Evolutionary conservation across 805 yeast species (phyloP).

Genomic region (Candida awuae): DNA sequence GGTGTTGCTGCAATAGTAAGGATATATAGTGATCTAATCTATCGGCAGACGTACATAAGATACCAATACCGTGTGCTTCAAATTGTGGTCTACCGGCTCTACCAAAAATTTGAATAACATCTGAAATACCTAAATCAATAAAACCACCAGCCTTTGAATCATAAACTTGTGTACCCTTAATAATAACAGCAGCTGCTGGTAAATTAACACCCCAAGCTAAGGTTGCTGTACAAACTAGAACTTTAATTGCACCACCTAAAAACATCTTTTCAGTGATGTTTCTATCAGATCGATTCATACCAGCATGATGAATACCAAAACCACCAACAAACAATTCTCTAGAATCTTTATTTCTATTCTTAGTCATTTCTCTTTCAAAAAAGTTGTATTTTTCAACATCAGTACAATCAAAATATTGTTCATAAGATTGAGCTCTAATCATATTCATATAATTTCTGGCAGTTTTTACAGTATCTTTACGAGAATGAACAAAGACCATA

Average conservation of each 20-base stretch:
- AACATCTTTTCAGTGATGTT: slow-evolving; percentile 86
- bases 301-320: slow-evolving; percentile 95
- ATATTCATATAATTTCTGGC: slow-evolving; percentile 62
- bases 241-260: slow-evolving; percentile 75
- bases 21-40: slow-evolving; percentile 82
- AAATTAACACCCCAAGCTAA: slow-evolving; percentile 99
- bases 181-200: slow-evolving; percentile 95
- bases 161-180: slow-evolving; percentile 94
- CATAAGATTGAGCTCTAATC: slow-evolving; percentile 57
- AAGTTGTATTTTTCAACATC: slow-evolving; percentile 34
- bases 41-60: slow-evolving; percentile 76
- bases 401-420: slow-evolving; percentile 49
- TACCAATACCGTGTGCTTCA: slow-evolving; percentile 88
- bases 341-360: slow-evolving; percentile 69
- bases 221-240: slow-evolving; percentile 92
- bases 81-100: slow-evolving; percentile 99
- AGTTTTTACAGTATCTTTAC: slow-evolving; percentile 85
- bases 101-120: slow-evolving; percentile 96
- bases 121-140: slow-evolving; percentile 88
- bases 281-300: slow-evolving; percentile 87
- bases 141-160: slow-evolving; percentile 93
- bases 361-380: slow-evolving; percentile 56
- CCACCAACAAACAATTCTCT: slow-evolving; percentile 75
- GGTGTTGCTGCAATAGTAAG: slow-evolving; percentile 85
- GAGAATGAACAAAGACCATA: slow-evolving; percentile 93